Base-by-base conservation (phyloP, 345 rosid genomes). In the Boechera divaricarpa region DNA sequence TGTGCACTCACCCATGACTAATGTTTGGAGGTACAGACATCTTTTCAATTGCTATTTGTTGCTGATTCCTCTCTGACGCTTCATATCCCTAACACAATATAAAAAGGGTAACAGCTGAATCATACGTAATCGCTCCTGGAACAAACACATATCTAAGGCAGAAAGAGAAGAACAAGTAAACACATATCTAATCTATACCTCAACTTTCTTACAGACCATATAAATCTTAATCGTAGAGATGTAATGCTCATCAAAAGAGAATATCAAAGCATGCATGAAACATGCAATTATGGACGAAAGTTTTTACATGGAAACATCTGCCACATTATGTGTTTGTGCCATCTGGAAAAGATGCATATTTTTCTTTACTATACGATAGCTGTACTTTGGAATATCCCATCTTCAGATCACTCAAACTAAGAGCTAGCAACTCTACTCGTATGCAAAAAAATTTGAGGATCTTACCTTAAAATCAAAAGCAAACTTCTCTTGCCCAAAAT, bases 391-490 rank as follows among this genome's bases (percentile, higher is more conserved):
- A 45, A 3, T 4, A 60, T 35, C n/a, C 21, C 12, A 47, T 47
- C 16, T n/a, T 36, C 21, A 44, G 36, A 5, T 47, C 3, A 60
- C 13, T 24, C 60, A 60, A 63, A 13, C 35, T 3, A 75, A 47
- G 31, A 48, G 39, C 18, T 47, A 41, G 7, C 2, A 39, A 51
- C 13, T 45, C 59, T 6, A 60, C 55, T 39, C 1, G 32, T 3
- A 55, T 7, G 26, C 42, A 52, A 51, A 38, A 35, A 13, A 9
- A 12, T 0, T 2, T 2, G 10, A 42, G 35, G 12, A 65, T 57
- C 85, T 79, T 84, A 78, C 98, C 91, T 90, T 89, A 65, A 94
- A 59, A 82, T 94, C 96, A 83, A 92, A 92, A 73, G 84, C 87
- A 87, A 92, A 94, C 76, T 83, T 82, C 79, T 83, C 85, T 66